Conservation (phyloP, 1,139 yeast species). For the Geotrichum restrictum region DNA sequence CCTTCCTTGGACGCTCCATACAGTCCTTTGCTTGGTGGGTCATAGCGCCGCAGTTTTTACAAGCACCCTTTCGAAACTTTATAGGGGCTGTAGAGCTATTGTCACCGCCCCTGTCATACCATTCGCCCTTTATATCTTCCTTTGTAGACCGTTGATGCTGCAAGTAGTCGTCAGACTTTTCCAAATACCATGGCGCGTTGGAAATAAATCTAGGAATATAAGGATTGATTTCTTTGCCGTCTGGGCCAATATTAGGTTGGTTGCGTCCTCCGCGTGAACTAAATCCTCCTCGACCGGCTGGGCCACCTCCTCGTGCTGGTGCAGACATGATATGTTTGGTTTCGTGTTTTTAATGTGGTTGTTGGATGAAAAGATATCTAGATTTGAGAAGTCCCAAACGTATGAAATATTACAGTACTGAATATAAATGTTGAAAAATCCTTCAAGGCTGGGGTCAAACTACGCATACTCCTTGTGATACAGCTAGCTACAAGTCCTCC, state of each 20-base stretch:
- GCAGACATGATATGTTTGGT: slow-evolving; percentile 13
- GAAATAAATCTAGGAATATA: slow-evolving; percentile 43
- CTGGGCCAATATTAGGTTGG: slow-evolving; percentile 33
- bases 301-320: slow-evolving; percentile 12
- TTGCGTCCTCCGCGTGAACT: slow-evolving; percentile 3
- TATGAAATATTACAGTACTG: too few relatives aligned
- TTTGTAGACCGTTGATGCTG: slow-evolving; percentile 49
- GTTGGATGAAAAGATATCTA: background rate
- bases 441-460: too few relatives aligned
- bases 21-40: slow-evolving; percentile 49
- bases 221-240: slow-evolving; percentile 40
- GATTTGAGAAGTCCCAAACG: background rate
- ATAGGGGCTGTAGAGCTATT: slow-evolving; percentile 28
- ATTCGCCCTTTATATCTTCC: slow-evolving; percentile 29
- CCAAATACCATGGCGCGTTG: slow-evolving; percentile 52
- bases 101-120: slow-evolving; percentile 36
- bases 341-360: background rate
- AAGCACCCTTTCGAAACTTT: slow-evolving; percentile 43
- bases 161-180: slow-evolving; percentile 41
- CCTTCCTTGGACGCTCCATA: slow-evolving; percentile 48
- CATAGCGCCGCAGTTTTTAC: slow-evolving; percentile 53
- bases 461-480: background rate
- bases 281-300: slow-evolving; percentile 11
- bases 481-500: background rate
- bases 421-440: too few relatives aligned